Percentiles rank a stretch among this genome's conserved stretches.
These are phyloP conservation scores for Mortierella sp. DNA, from an alignment of 371 early-diverging fungal species.

Conservation along the genomic window DNA sequence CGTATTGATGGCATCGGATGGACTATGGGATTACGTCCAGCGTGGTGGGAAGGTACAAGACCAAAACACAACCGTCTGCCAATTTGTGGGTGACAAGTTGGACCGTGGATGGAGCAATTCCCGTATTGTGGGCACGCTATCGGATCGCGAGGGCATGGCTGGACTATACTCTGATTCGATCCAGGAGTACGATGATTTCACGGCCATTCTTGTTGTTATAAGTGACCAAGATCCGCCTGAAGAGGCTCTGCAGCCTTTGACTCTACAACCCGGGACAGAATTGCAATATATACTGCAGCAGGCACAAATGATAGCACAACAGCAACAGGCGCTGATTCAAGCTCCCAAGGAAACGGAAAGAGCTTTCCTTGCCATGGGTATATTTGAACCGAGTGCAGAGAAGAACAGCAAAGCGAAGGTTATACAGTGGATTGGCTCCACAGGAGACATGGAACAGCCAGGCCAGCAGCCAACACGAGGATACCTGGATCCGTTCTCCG, in stretches of 20 bases:
- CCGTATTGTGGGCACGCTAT: constrained; percentile 42
- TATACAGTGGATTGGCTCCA: no score
- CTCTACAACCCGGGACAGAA: no score
- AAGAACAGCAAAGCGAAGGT: no score
- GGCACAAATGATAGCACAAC: no score
- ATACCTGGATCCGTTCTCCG: no score
- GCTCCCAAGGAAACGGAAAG: neutral
- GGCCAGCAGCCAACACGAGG: neutral
- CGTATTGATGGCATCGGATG: constrained; percentile 55
- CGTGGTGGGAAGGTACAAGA: constrained; percentile 40
- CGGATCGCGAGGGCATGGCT: constrained; percentile 45
- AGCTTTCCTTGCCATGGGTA: no score
- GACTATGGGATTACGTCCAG: constrained; percentile 53
- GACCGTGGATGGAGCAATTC: constrained; percentile 49
- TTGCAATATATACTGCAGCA: neutral
- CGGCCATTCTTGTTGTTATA: constrained; percentile 50
- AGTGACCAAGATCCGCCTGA: constrained; percentile 9
- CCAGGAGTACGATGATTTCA: constrained; percentile 55
- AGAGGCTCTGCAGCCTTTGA: neutral
- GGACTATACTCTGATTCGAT: constrained; percentile 49
- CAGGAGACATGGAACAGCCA: neutral
- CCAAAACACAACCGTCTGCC: constrained; percentile 44
- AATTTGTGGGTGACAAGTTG: constrained; percentile 52
- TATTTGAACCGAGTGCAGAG: no score
- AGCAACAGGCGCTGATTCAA: no score